A percentile compares a stretch with the other conserved stretches of the same genome.
These are phyloP conservation scores for Phragmites australis DNA, from an alignment of 176 grass and related monocot genomes.

Conservation along the genomic window DNA sequence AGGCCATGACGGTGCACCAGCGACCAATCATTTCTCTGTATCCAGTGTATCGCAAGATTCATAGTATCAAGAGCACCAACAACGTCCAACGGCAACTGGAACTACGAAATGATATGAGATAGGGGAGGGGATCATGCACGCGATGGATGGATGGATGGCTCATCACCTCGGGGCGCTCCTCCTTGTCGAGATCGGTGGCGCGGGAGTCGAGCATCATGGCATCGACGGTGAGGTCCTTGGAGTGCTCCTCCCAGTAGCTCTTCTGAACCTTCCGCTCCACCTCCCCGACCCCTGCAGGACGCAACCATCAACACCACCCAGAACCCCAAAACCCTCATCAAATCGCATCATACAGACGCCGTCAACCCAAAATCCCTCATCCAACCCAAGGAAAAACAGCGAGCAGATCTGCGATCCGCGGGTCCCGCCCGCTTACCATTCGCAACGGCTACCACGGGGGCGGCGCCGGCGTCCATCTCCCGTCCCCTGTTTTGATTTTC, in stretches of 20 bases:
- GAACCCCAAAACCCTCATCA: not conserved
- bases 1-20: not conserved
- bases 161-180: constrained; percentile 82
- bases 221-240: constrained; percentile 90
- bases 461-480: constrained; percentile 43
- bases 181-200: constrained; percentile 91
- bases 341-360: not conserved
- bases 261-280: constrained; percentile 85
- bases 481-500: not conserved
- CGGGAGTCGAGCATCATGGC: constrained; percentile 98
- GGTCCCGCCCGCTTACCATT: constrained; percentile 52
- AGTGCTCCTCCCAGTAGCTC: constrained; percentile 96
- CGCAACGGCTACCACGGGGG: constrained; percentile 26
- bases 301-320: not conserved
- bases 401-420: constrained; percentile 1
- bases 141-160: not conserved
- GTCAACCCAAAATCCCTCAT: not conserved
- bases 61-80: not conserved
- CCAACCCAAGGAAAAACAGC: not conserved
- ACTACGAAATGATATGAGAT: not conserved
- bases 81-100: not conserved
- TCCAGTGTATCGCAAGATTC: constrained; percentile 18
- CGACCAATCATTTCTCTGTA: constrained; percentile 15
- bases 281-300: constrained; percentile 33
- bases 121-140: not conserved